Percentiles rank a stretch among this genome's conserved stretches.
Evolutionary conservation across 768 basidiomycete species (phyloP).

Genomic region (Pleurotus djamor): DNA sequence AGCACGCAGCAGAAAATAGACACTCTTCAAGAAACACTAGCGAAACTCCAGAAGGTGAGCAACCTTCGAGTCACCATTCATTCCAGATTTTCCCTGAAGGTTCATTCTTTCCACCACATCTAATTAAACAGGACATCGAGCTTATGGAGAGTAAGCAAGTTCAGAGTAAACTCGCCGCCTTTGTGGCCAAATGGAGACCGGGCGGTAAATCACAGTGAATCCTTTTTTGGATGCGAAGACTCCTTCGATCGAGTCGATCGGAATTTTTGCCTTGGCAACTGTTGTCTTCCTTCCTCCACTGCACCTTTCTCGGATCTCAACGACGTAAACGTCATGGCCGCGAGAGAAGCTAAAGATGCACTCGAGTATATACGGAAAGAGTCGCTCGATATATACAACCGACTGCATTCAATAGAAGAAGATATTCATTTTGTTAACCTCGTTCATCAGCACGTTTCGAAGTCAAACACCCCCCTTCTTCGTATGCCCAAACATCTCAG

Average conservation of each 20-base stretch:
- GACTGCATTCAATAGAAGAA: constrained; percentile 81
- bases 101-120: too few relatives aligned
- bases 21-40: constrained; percentile 11
- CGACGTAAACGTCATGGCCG: background rate
- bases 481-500: constrained; percentile 27
- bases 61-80: too few relatives aligned
- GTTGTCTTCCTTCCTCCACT: too few relatives aligned
- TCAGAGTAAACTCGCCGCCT: background rate
- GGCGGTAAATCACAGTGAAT: background rate
- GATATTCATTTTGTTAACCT: constrained; percentile 70
- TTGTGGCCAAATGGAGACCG: constrained; percentile 1
- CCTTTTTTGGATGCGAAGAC: background rate
- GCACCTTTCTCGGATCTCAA: too few relatives aligned
- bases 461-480: constrained; percentile 46
- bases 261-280: too few relatives aligned
- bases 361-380: constrained; percentile 62
- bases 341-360: constrained; percentile 15
- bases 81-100: too few relatives aligned
- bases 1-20: constrained; percentile 17
- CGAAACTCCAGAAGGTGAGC: constrained; percentile 18
- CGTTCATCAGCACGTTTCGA: constrained; percentile 44
- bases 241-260: background rate
- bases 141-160: background rate
- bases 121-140: background rate
- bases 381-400: constrained; percentile 79